phyloP scores from a whole-genome alignment of 495 filamentous ascomycete genomes.

The Oidiodendron maius region DNA sequence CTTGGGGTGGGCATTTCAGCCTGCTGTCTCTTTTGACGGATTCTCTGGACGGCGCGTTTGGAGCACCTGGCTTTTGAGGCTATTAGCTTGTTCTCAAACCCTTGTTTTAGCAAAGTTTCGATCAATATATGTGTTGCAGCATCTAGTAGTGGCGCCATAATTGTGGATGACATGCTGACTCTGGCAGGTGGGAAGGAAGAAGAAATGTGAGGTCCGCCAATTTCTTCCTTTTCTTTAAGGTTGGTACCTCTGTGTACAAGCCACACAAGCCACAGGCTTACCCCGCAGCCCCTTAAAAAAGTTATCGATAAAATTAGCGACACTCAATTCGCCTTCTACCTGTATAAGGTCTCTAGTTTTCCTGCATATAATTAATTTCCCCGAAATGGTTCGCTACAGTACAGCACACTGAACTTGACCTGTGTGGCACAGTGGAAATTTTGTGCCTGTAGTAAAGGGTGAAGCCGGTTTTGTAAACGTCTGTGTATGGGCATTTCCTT shows the following conservation, averaged over 20 bases:
- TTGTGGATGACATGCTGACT: constrained; percentile 17
- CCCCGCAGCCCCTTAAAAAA: constrained; percentile 3
- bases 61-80: constrained; percentile 9
- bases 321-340: constrained; percentile 5
- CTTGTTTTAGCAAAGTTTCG: constrained; percentile 18
- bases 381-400: too few species aligned
- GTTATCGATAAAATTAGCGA: constrained; percentile 1
- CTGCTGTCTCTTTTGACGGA: neutral
- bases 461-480: too few species aligned
- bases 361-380: too few species aligned
- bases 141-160: constrained; percentile 13
- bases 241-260: neutral
- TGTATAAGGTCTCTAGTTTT: too few species aligned
- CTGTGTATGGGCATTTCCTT: too few species aligned
- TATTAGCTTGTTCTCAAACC: constrained; percentile 18
- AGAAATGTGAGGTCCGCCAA: neutral
- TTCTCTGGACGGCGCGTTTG: constrained; percentile 3
- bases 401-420: too few species aligned
- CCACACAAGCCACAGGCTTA: neutral
- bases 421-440: too few species aligned
- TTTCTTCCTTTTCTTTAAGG: neutral
- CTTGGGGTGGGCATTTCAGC: too few species aligned
- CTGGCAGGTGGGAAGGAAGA: constrained; percentile 11
- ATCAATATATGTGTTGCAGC: constrained; percentile 16
- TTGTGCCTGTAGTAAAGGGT: too few species aligned